phyloP scores from a whole-genome alignment of 176 grass and related monocot genomes.

The Hsuehochloa calcarea region DNA sequence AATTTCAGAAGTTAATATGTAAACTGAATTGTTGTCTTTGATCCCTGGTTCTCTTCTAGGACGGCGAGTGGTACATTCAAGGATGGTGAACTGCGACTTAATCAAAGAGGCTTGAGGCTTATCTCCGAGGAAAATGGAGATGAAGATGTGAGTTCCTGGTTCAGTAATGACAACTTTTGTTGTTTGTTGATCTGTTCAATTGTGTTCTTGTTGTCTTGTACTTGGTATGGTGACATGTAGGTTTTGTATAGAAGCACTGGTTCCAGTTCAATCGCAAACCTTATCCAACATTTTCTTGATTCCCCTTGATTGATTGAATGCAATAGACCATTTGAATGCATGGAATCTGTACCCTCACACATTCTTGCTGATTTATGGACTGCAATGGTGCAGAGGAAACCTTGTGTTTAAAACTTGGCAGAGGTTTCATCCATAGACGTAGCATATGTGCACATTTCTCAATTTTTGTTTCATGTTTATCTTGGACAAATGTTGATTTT shows the following conservation, averaged over 20 bases:
- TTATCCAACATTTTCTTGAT: background rate
- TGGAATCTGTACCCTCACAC: background rate
- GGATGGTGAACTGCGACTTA: conserved; percentile 82
- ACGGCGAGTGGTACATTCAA: conserved; percentile 93
- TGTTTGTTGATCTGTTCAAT: background rate
- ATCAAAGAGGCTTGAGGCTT: conserved; percentile 71
- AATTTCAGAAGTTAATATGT: background rate
- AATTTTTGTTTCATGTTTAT: background rate
- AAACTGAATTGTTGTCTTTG: conserved; percentile 7
- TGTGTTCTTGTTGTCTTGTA: background rate
- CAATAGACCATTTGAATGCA: background rate
- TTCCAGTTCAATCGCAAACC: background rate
- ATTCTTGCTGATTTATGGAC: background rate
- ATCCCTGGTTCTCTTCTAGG: conserved; percentile 43
- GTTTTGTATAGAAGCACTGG: background rate
- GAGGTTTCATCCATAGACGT: background rate
- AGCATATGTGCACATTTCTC: background rate
- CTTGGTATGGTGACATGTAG: background rate
- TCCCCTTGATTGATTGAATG: background rate
- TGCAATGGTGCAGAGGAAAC: background rate
- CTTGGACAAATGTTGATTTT: background rate
- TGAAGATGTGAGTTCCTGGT: conserved; percentile 40
- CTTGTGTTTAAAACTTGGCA: background rate
- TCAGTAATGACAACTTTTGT: background rate
- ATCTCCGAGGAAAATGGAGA: conserved; percentile 58